Conservation (phyloP, 108 stramenopile species). For the Stephanodiscus triporus region DNA sequence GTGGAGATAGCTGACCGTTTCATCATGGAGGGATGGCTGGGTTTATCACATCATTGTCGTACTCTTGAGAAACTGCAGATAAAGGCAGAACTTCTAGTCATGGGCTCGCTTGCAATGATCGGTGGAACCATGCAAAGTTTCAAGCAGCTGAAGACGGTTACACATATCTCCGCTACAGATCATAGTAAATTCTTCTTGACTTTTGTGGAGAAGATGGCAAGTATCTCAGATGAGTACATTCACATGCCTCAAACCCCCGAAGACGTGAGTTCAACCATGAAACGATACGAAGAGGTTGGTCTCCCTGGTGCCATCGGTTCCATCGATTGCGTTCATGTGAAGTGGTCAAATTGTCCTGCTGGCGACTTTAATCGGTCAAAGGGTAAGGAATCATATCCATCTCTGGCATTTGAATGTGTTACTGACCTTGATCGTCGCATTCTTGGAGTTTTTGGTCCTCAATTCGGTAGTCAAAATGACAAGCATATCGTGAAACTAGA, state of each 20-base stretch:
- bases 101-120: background rate
- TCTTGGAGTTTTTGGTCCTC: background rate
- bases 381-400: constrained; percentile 38
- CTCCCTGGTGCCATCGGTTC: constrained; percentile 8
- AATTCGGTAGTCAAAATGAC: constrained; percentile 22
- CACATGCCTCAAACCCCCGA: background rate
- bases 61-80: background rate
- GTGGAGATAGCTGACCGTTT: too few species aligned
- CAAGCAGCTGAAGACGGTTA: background rate
- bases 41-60: background rate
- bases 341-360: constrained; percentile 15
- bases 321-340: constrained; percentile 13
- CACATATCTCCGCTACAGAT: background rate
- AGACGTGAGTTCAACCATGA: background rate
- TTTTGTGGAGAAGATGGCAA: background rate
- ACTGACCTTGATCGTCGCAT: constrained; percentile 1
- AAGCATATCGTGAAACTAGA: constrained; percentile 14
- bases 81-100: background rate
- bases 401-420: constrained; percentile 33
- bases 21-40: background rate
- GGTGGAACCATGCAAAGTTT: background rate
- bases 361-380: constrained; percentile 17
- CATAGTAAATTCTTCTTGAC: background rate
- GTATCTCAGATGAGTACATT: background rate
- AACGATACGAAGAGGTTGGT: background rate